phyloP scores from a whole-genome alignment of 371 early-diverging fungal species.

The Blakeslea trispora region DNA sequence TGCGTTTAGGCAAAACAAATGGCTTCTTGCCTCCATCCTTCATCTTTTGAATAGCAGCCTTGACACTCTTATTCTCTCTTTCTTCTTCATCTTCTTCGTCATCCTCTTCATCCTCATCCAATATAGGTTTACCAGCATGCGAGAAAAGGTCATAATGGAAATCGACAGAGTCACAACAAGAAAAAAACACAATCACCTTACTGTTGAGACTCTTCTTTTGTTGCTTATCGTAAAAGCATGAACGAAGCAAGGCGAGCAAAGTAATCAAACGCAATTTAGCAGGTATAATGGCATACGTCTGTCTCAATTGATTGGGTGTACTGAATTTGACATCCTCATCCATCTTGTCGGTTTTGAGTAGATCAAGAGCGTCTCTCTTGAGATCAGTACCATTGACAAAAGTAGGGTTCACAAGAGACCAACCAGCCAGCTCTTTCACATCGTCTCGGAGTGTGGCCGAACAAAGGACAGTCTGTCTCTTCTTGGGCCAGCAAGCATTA shows the following conservation, averaged over 20 bases:
- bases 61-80: constrained; percentile 29
- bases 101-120: constrained; percentile 45
- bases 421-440: constrained; percentile 83
- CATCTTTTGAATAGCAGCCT: constrained; percentile 21
- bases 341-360: constrained; percentile 29
- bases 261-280: constrained; percentile 92
- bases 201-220: constrained; percentile 41
- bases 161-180: constrained; percentile 92
- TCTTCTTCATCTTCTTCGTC: constrained; percentile 40
- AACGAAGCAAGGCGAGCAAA: constrained; percentile 71
- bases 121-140: constrained; percentile 51
- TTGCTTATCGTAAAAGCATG: constrained; percentile 48
- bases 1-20: too few relatives aligned
- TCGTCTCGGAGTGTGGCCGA: constrained; percentile 90
- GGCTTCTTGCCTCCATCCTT: constrained; percentile 18
- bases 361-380: constrained; percentile 29
- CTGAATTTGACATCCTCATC: constrained; percentile 52
- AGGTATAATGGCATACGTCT: constrained; percentile 80
- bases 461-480: constrained; percentile 86
- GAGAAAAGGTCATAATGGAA: constrained; percentile 82
- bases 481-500: constrained; percentile 60
- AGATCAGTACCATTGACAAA: constrained; percentile 57
- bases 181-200: constrained; percentile 87
- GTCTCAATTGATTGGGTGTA: constrained; percentile 83
- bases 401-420: constrained; percentile 71